Conservation (phyloP, 176 grass and related monocot genomes). For the Carex pumila region DNA sequence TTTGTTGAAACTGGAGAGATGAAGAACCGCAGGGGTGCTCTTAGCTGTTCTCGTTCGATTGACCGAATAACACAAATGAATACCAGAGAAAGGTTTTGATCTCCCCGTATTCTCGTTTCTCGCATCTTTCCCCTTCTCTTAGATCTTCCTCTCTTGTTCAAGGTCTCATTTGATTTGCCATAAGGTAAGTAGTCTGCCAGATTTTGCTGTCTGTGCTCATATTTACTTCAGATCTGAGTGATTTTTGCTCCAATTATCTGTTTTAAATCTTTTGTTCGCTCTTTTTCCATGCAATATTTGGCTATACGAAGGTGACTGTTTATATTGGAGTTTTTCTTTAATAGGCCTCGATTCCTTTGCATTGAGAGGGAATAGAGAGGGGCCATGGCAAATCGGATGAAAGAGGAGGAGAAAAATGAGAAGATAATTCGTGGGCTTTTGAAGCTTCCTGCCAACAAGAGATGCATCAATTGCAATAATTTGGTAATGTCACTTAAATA, state of each 20-base stretch:
- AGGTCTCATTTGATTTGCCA: background rate
- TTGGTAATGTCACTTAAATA: conserved; percentile 44
- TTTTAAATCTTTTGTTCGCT: background rate
- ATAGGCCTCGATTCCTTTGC: conserved; percentile 12
- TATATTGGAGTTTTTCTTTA: background rate
- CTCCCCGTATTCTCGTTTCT: background rate
- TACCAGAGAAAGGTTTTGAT: background rate
- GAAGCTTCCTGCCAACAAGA: conserved; percentile 89
- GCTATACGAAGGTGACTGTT: background rate
- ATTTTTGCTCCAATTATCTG: conserved; percentile 1
- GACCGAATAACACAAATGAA: background rate
- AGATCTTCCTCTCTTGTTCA: conserved; percentile 4
- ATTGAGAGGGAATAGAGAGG: conserved; percentile 1
- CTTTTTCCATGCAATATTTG: background rate
- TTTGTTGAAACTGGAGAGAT: background rate
- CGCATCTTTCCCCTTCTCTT: background rate
- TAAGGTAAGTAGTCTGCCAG: background rate
- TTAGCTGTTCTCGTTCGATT: conserved; percentile 6
- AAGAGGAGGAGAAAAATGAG: conserved; percentile 97
- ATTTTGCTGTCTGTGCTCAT: background rate
- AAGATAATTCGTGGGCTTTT: conserved; percentile 81
- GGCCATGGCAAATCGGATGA: conserved; percentile 69
- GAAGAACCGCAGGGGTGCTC: background rate
- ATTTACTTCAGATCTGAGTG: conserved; percentile 25
- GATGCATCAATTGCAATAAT: conserved; percentile 99